Evolutionary conservation across 805 yeast species (phyloP).

Genomic region (Suhomyces tanzawaensis): DNA sequence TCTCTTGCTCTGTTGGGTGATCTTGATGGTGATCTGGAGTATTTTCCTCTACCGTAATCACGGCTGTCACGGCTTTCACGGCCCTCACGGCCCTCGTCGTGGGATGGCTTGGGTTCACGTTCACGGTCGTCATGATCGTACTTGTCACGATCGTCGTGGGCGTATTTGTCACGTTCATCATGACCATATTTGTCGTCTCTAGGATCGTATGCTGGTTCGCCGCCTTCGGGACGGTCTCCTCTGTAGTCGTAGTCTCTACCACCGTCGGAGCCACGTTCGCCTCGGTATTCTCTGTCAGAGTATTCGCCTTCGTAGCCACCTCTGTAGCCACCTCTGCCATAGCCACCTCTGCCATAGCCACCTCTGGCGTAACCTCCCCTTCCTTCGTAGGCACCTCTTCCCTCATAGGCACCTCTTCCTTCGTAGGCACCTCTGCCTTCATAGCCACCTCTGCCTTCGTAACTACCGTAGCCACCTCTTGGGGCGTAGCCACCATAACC

Average conservation of each 20-base stretch:
- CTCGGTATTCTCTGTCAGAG: constrained; percentile 4
- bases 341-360: constrained; percentile 13
- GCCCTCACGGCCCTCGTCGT: constrained; percentile 6
- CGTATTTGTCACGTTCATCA: constrained; percentile 7
- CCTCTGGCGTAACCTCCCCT: constrained; percentile 18
- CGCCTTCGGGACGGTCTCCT: constrained; percentile 13
- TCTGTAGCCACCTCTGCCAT: constrained; percentile 10
- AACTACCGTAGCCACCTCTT: constrained; percentile 21
- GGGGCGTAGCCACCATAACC: constrained; percentile 17
- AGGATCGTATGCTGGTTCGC: constrained; percentile 19
- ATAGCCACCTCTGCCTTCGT: constrained; percentile 13
- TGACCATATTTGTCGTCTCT: constrained; percentile 16
- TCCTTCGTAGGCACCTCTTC: constrained; percentile 15
- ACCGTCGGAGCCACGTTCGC: constrained; percentile 3
- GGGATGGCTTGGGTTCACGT: constrained; percentile 13
- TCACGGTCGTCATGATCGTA: constrained; percentile 23
- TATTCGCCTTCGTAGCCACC: constrained; percentile 1
- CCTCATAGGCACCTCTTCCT: constrained; percentile 12
- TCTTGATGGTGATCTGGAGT: constrained; percentile 39
- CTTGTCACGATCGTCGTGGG: constrained; percentile 8
- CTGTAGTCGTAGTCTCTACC: constrained; percentile 16
- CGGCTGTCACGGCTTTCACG: constrained; percentile 11
- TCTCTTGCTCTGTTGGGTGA: constrained; percentile 17
- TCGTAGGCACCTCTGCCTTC: constrained; percentile 19
- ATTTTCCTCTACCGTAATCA: constrained; percentile 26